Evolutionary conservation across 1,284 basidiomycete species (phyloP), one percentile per base, ranked within the genome.

Genomic region (Phaffia rhodozyma): DNA sequence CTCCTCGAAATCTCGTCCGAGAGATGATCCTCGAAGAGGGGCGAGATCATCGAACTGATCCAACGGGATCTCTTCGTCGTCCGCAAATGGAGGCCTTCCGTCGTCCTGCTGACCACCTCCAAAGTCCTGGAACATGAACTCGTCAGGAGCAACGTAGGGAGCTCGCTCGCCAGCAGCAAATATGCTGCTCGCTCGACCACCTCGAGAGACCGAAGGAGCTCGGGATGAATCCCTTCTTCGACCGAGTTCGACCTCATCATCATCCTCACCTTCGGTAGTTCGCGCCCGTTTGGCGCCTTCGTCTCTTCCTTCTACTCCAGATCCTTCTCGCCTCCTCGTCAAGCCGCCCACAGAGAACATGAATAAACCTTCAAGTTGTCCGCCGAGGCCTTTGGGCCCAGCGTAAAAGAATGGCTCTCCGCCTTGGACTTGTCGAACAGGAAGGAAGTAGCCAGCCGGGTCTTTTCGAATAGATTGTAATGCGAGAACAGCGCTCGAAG

Each of bases 381-480:
- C 86, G 0, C 73, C 73, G 30, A 91, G 77, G 2, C 88, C 89
- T 16, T 84, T 84, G 16, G 89, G 89, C 0, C 86, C 91, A 55
- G 85, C 87, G 70, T 82, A 88, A 73, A 91, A 85, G 75, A 85
- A 85, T 5, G 75, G 73, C 16, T 83, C 83, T 21, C 84, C 86
- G 54, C 83, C 81, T 9, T 84, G 78, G 5, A 84, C 86, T 49
- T 82, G 78, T 18, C 49, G 60, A 1, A 84, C 88, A 1, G 91
- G 90, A 58, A 93, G 76, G 77, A 94, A 93, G 72, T 92, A 85
- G 3, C 85, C 78, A 2, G 88, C 77, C 20, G 91, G 91, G 70
- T 96, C 89, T 29, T 86, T 83, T 48, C 87, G 84, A 69, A 94
- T 90, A 71, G 88, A 85, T 59, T 88, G 80, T 11, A 94, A 79